Conservation (phyloP, 257 asterid species). For the Nicotiana tabacum region DNA sequence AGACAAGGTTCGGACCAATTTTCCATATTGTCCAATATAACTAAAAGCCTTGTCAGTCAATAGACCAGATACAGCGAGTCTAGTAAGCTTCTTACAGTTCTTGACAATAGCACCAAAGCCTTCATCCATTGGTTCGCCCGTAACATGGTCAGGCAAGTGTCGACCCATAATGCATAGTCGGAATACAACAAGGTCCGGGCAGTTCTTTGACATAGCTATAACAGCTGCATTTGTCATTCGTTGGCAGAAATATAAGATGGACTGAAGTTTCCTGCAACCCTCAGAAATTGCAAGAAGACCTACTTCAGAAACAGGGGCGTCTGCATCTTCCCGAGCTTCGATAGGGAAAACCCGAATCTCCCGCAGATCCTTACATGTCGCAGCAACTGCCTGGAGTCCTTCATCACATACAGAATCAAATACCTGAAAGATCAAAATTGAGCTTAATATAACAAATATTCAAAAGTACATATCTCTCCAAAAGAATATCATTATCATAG, state of each 20-base stretch:
- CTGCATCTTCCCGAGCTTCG: constrained; percentile 39
- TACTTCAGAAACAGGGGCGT: constrained; percentile 45
- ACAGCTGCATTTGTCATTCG: constrained; percentile 54
- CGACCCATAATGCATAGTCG: constrained; percentile 55
- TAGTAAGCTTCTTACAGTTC: constrained; percentile 52
- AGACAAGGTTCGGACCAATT: constrained; percentile 42
- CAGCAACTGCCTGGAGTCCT: constrained; percentile 55
- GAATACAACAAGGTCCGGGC: constrained; percentile 44
- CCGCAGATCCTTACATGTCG: constrained; percentile 42
- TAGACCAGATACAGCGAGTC: constrained; percentile 49
- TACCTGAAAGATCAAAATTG: constrained; percentile 26
- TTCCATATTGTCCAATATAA: constrained; percentile 45
- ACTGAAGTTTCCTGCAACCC: constrained; percentile 50
- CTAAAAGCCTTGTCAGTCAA: constrained; percentile 42
- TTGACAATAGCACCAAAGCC: constrained; percentile 56
- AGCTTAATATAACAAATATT: background rate
- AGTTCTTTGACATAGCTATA: constrained; percentile 45
- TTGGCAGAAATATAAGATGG: constrained; percentile 48
- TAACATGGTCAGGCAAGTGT: constrained; percentile 37
- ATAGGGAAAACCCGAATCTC: constrained; percentile 54
- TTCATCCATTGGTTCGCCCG: constrained; percentile 55
- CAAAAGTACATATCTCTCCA: background rate
- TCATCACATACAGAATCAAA: constrained; percentile 49
- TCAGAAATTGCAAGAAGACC: constrained; percentile 50
- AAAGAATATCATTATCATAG: background rate